Conservation (phyloP, 2,329 filamentous ascomycete genomes). For the Penicillium sp. region DNA sequence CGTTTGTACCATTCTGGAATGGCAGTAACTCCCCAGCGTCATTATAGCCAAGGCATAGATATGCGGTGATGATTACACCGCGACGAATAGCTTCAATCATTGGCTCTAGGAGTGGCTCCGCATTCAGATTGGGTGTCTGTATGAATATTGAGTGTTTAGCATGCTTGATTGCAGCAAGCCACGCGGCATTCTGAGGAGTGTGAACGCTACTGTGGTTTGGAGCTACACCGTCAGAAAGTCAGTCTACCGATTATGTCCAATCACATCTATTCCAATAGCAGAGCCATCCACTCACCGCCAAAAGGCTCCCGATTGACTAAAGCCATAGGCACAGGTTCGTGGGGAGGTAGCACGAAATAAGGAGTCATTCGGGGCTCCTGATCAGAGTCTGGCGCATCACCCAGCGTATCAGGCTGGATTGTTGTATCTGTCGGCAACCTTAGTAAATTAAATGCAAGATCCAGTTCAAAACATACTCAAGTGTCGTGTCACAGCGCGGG, state of each 20-base stretch:
- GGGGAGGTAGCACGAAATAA: slow-evolving; percentile 56
- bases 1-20: slow-evolving; percentile 72
- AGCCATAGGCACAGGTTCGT: slow-evolving; percentile 65
- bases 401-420: slow-evolving; percentile 50
- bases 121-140: slow-evolving; percentile 74
- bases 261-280: background rate
- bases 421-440: slow-evolving; percentile 48
- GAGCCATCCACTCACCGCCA: slow-evolving; percentile 43
- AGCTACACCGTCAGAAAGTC: slow-evolving; percentile 24
- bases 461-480: slow-evolving; percentile 48
- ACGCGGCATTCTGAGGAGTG: slow-evolving; percentile 73
- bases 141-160: slow-evolving; percentile 68
- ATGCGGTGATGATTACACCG: slow-evolving; percentile 66
- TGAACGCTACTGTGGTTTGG: slow-evolving; percentile 60
- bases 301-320: slow-evolving; percentile 68
- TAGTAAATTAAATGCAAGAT: background rate
- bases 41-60: slow-evolving; percentile 76
- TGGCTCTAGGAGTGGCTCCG: slow-evolving; percentile 63
- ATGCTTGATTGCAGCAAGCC: slow-evolving; percentile 66
- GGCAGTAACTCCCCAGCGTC: slow-evolving; percentile 74
- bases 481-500: slow-evolving; percentile 62
- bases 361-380: slow-evolving; percentile 62
- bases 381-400: slow-evolving; percentile 55
- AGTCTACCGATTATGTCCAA: background rate
- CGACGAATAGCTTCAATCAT: slow-evolving; percentile 64